These are phyloP conservation scores for Pseudogymnoascus sp. DNA, from an alignment of 2,329 filamentous ascomycete species.

Conservation along the genomic window DNA sequence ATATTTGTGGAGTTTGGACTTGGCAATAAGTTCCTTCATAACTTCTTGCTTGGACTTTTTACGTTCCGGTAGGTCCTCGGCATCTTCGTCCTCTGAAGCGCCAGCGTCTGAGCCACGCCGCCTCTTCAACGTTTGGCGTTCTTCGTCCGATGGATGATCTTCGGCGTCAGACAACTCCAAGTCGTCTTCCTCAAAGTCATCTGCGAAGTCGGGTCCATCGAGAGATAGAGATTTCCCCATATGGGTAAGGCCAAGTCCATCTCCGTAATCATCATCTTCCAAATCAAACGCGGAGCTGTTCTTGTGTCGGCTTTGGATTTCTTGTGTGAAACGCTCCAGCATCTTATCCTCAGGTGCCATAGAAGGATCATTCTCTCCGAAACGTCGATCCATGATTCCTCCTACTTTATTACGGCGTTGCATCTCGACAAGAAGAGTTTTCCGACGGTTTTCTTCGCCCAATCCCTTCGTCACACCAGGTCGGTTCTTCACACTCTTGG, in stretches of 20 bases:
- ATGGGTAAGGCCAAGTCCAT: conserved; percentile 69
- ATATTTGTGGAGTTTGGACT: conserved; percentile 92
- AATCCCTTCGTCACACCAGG: conserved; percentile 80
- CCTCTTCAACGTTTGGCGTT: conserved; percentile 50
- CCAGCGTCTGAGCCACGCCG: conserved; percentile 45
- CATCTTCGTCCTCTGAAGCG: conserved; percentile 44
- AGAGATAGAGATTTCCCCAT: conserved; percentile 69
- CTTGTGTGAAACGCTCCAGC: conserved; percentile 80
- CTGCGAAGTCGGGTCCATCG: conserved; percentile 46
- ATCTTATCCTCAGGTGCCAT: conserved; percentile 93
- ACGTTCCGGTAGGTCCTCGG: conserved; percentile 59
- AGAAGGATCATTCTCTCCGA: conserved; percentile 89
- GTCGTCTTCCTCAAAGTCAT: conserved; percentile 78
- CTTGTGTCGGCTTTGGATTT: conserved; percentile 74
- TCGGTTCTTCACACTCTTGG: conserved; percentile 59
- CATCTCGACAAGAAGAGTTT: conserved; percentile 85
- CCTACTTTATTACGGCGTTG: conserved; percentile 85
- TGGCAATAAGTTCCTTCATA: conserved; percentile 96
- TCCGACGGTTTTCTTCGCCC: conserved; percentile 77
- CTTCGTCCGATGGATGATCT: conserved; percentile 49
- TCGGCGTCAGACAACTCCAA: conserved; percentile 53
- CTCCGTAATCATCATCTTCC: conserved; percentile 70
- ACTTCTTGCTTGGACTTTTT: conserved; percentile 97
- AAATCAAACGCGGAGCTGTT: conserved; percentile 81
- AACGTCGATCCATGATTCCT: conserved; percentile 84